Conservation (phyloP, 164 flowering plant species). For the Vitis riparia region DNA sequence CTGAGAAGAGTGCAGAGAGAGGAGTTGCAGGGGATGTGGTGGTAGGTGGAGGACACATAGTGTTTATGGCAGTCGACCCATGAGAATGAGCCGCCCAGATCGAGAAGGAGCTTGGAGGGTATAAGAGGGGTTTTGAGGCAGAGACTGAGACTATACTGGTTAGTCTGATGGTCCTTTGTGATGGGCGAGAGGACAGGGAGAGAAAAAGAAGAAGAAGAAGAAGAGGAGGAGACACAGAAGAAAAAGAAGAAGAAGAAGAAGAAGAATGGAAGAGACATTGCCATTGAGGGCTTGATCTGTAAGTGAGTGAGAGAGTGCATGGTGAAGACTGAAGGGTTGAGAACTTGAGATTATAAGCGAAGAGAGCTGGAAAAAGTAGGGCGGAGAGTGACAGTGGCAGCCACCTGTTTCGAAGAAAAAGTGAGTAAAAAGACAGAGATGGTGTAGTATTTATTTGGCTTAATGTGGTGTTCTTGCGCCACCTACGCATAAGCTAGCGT, state of each 20-base stretch:
- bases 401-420: no score
- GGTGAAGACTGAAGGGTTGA: no score
- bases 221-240: neutral
- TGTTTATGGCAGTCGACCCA: slow-evolving; percentile 22
- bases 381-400: no score
- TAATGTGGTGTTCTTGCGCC: no score
- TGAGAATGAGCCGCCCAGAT: slow-evolving; percentile 28
- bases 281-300: neutral
- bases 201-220: neutral
- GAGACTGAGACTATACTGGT: slow-evolving; percentile 17
- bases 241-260: slow-evolving; percentile 2
- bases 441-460: no score
- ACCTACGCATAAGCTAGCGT: no score
- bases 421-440: no score
- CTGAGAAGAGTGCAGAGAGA: slow-evolving; percentile 18
- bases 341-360: no score
- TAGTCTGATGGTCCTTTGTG: slow-evolving; percentile 22
- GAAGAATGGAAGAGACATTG: neutral
- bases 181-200: slow-evolving; percentile 19
- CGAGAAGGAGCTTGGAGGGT: slow-evolving; percentile 24
- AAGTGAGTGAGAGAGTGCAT: no score
- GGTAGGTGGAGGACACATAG: slow-evolving; percentile 17
- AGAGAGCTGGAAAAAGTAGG: no score
- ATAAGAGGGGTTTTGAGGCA: slow-evolving; percentile 27
- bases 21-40: slow-evolving; percentile 26